Evolutionary conservation across 1,284 basidiomycete species (phyloP).

Genomic region (Coriolopsis trogii): DNA sequence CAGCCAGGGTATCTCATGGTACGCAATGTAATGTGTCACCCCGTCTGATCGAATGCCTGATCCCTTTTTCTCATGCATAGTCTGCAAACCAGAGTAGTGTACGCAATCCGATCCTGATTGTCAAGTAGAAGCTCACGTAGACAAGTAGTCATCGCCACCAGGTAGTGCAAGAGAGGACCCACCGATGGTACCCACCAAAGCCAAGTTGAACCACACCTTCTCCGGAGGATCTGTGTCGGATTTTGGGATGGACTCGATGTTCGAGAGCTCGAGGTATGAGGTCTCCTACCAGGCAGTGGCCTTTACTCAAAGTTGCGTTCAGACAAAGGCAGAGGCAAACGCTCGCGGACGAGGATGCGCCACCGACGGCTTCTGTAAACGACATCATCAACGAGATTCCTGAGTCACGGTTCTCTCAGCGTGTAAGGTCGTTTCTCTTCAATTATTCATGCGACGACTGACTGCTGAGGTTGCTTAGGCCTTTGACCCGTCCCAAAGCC

Average conservation of each 20-base stretch:
- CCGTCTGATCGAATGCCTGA: neutral
- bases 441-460: neutral
- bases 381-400: slow-evolving; percentile 67
- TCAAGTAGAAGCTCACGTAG: slow-evolving; percentile 6
- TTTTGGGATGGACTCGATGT: slow-evolving; percentile 82
- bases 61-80: slow-evolving; percentile 34
- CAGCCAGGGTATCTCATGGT: slow-evolving; percentile 80
- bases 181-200: slow-evolving; percentile 73
- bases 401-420: slow-evolving; percentile 46
- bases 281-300: no score
- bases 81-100: slow-evolving; percentile 64
- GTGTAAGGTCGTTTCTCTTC: slow-evolving; percentile 37
- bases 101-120: slow-evolving; percentile 11
- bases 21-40: slow-evolving; percentile 24
- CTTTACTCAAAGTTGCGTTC: no score
- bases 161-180: slow-evolving; percentile 68
- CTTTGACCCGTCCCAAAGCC: slow-evolving; percentile 34
- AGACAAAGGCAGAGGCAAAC: slow-evolving; percentile 56
- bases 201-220: slow-evolving; percentile 70
- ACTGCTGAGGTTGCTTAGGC: slow-evolving; percentile 26
- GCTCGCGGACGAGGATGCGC: slow-evolving; percentile 72
- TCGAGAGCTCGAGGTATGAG: slow-evolving; percentile 62
- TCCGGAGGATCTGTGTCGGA: slow-evolving; percentile 63
- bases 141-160: slow-evolving; percentile 51
- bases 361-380: slow-evolving; percentile 68